Evolutionary conservation across 2,329 filamentous ascomycete genomes (phyloP), one percentile per base, ranked within the genome.

Genomic region (Aspergillus sp.): DNA sequence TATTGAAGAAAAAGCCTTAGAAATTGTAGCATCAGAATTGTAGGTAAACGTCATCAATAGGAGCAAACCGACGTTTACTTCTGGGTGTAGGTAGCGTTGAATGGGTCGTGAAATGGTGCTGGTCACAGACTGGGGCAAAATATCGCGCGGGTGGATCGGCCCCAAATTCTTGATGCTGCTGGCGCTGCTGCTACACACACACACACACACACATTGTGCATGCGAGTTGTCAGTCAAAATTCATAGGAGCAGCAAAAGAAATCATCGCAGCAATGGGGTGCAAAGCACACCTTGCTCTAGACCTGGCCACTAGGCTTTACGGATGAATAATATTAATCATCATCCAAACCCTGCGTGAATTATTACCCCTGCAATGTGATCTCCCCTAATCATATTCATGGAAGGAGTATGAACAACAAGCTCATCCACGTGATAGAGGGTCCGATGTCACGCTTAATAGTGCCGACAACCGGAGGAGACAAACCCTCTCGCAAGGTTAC

Each of bases 381-480:
- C 11, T 36, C 32, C 32, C 32, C 32, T 2, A 32, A 32, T 32
- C 30, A 32, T 10, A 32, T 32, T 32, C 30, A 32, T 32, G 8
- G 30, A 32, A 36, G 3, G 11, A 13, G 11, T 3, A 36, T 36
- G 11, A 36, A 6, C 32, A 13, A 36, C 49, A 54, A 42, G 56
- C 56, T 55, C 49, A 36, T 39, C 49, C 61, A 60, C 61, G 61
- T 60, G 61, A 51, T 59, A 42, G 50, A 36, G 32, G 32, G 32
- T 36, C 42, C 51, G 57, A 55, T 23, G 52, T 50, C 57, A 59
- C 53, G 32, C 51, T 25, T 47, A 25, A 36, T 56, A 51, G 44
- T 56, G 52, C 60, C 60, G 60, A 60, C 41, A 49, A 62, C 32
- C 60, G 60, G 60, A 56, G 42, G 15, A 38, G 36, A 17, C 15